Evolutionary conservation across 1,284 basidiomycete species (phyloP).

Genomic region (Papiliotrema flavescens): DNA sequence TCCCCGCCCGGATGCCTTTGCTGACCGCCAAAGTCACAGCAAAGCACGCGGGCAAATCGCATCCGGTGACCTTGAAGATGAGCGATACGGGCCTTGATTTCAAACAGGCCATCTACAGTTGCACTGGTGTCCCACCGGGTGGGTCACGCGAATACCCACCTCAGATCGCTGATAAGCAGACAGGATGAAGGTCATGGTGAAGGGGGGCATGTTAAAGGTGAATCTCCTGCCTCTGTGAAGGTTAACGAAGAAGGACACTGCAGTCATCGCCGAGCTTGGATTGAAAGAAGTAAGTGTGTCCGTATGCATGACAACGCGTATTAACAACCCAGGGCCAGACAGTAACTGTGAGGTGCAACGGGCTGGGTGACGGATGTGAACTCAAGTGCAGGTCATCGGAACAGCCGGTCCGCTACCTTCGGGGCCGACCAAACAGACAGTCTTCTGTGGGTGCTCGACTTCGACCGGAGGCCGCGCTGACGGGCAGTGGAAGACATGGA

Average conservation of each 20-base stretch:
- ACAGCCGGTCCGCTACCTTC: constrained; percentile 87
- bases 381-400: constrained; percentile 70
- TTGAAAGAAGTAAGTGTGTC: constrained; percentile 70
- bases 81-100: constrained; percentile 61
- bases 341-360: constrained; percentile 52
- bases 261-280: constrained; percentile 74
- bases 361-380: constrained; percentile 45
- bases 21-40: too few relatives aligned
- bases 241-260: constrained; percentile 64
- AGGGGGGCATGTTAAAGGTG: constrained; percentile 63
- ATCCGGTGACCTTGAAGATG: constrained; percentile 54
- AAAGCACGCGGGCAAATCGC: constrained; percentile 84
- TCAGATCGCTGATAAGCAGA: constrained; percentile 51
- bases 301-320: too few relatives aligned
- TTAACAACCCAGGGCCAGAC: constrained; percentile 54
- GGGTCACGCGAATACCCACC: constrained; percentile 8
- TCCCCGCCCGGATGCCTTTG: too few relatives aligned
- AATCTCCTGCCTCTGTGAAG: neutral
- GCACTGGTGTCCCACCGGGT: constrained; percentile 73
- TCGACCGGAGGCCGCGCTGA: neutral
- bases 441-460: constrained; percentile 56
- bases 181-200: constrained; percentile 96
- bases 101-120: constrained; percentile 75
- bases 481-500: constrained; percentile 68
- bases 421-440: constrained; percentile 69